phyloP scores from a whole-genome alignment of 768 basidiomycete genomes.

The Heimioporus sp. region DNA sequence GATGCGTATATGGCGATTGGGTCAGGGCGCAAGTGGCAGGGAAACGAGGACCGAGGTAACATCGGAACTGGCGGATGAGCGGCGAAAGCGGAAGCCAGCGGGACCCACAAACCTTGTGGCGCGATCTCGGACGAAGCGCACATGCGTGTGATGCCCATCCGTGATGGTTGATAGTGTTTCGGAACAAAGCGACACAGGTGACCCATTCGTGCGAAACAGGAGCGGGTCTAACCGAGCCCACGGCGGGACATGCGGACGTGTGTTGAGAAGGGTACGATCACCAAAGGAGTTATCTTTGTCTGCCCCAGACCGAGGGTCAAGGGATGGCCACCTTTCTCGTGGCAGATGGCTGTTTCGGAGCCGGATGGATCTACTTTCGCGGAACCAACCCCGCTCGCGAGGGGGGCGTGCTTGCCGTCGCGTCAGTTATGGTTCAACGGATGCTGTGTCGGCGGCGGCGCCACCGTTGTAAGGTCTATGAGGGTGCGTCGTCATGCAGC shows the following conservation, averaged over 20 bases:
- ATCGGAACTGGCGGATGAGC: slow-evolving; percentile 1
- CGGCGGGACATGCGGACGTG: not conserved
- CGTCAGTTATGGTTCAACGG: not conserved
- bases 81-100: slow-evolving; percentile 1
- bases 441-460: too few species aligned
- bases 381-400: not conserved
- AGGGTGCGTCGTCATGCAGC: too few species aligned
- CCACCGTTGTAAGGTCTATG: too few species aligned
- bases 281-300: slow-evolving; percentile 5
- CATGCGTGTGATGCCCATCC: slow-evolving; percentile 1
- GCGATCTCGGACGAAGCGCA: not conserved
- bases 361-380: slow-evolving; percentile 1
- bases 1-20: not conserved
- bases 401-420: not conserved
- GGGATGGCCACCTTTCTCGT: too few species aligned
- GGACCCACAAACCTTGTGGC: slow-evolving; percentile 5
- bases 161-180: not conserved
- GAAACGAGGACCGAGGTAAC: not conserved
- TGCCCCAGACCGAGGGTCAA: not conserved
- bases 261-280: not conserved
- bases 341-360: not conserved
- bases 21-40: not conserved
- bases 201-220: slow-evolving; percentile 1
- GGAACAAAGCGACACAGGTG: not conserved
- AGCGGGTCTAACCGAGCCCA: slow-evolving; percentile 3